Evolutionary conservation across 345 rosid species (phyloP), one percentile per base, ranked within the genome.

Genomic region (Isatis tinctoria): DNA sequence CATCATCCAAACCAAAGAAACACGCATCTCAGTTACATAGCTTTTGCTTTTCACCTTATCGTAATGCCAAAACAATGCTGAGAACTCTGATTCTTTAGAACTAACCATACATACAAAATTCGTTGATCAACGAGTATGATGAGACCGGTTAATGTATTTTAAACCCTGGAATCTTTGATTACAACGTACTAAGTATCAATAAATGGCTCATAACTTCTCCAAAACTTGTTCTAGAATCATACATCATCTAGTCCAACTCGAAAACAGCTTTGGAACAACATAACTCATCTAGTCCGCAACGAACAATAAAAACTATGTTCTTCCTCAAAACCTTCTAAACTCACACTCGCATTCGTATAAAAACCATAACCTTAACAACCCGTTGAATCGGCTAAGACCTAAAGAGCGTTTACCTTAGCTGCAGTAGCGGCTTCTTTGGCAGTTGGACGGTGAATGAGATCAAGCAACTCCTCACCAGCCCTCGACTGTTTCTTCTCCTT

Each of bases 371-470:
- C 54, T 37, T 52, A 71, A 32, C 43, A 12, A 76, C 28, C 5
- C 36, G 0, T 12, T 11, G 13, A 60, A 4, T 1, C 39, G 0
- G 4, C 6, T 12, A 60, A 22, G 6, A 44, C 43, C 54, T 44
- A 22, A 70, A 70, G 8, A 58, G 45, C 17, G 12, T 4, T 49
- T 81, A 94, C 99, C 97, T 86, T 90, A 61, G 92, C 92, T 63
- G 97, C 98, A 20, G 87, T 89, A 44, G 98, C 97, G n/a, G 94
- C 92, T 83, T 95, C 99, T 71, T 7, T 92, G 4, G 96, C 97
- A 14, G 99, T 95, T 3, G 99, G 98, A 62, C 92, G 85, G 64
- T 95, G 97, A 69, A 95, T 88, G 43, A 95, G 86, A 57, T 92
- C 88, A 83, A 90, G 82, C 58, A 95, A 86, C 86, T 92, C 99